Evolutionary conservation across 176 grass and related monocot species (phyloP).

Genomic region (Themeda triandra): DNA sequence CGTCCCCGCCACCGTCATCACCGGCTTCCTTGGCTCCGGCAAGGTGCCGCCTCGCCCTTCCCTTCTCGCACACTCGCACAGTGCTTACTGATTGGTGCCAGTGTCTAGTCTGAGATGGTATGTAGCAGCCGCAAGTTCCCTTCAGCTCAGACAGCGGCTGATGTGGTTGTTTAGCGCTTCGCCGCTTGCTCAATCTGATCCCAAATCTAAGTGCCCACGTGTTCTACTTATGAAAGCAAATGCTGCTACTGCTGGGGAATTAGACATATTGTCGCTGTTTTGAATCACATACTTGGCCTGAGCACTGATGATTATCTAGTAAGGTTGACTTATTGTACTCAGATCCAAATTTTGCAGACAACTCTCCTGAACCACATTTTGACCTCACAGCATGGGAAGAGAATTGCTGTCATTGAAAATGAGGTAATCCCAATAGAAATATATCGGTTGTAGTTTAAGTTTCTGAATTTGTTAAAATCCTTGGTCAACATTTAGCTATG

Average conservation of each 20-base stretch:
- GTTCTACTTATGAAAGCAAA: not conserved
- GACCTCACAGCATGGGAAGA: slow-evolving; percentile 69
- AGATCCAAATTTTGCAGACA: slow-evolving; percentile 34
- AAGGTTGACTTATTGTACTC: slow-evolving; percentile 1
- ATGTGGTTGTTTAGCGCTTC: not conserved
- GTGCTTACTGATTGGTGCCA: not conserved
- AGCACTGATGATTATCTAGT: not conserved
- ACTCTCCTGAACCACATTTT: slow-evolving; percentile 75
- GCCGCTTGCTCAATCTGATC: not conserved
- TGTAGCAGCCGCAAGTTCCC: not conserved
- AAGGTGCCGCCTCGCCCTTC: slow-evolving; percentile 36
- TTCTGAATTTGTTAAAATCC: slow-evolving; percentile 10
- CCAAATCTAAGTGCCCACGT: not conserved
- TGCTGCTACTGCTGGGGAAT: not conserved
- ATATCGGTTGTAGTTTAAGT: not conserved
- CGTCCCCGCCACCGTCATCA: slow-evolving; percentile 70
- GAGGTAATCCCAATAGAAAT: slow-evolving; percentile 36
- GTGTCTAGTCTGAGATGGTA: not conserved
- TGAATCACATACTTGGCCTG: not conserved
- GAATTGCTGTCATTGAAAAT: slow-evolving; percentile 73
- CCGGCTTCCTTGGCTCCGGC: slow-evolving; percentile 69
- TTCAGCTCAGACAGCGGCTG: not conserved
- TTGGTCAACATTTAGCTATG: not conserved
- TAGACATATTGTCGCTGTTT: not conserved
- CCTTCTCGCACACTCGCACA: not conserved